Base-by-base conservation (phyloP, 2,329 filamentous ascomycete species). In the Paraphoma chrysanthemicola region DNA sequence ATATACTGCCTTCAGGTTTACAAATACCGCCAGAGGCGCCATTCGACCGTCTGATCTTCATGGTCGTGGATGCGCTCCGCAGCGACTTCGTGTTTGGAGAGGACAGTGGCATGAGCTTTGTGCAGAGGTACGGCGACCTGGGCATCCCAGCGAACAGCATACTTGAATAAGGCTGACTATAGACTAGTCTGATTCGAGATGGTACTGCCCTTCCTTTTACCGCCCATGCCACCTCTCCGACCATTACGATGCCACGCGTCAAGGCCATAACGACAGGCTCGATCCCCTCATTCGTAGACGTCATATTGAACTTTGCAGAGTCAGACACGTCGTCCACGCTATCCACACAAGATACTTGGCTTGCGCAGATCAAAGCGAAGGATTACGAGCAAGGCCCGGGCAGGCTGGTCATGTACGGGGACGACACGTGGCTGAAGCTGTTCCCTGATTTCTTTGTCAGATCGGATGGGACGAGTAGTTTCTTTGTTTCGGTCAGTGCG, bases 221-320 rank as follows among this genome's bases (percentile, higher is more conserved):
- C 31, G 94, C 94, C 33, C 90, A 97, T 83, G 95, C 95, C 16
- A 90, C 92, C n/a, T 93, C 96, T 49, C 95, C 95, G 1, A 99
- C 95, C 7, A 94, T 99, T 59, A 99, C 95, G 16, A 98, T 99
- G 95, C 95, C 95, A 42, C 89, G 94, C 60, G 88, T 99, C 69
- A 99, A 99, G 80, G 93, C 95, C 47, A 93, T 99, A 62, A 99
- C 95, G 0, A 98, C 95, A 1, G 95, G 95, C 59, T 97, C 94
- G 1, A 95, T 97, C n/a, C 95, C 95, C 3, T 98, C 94, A 2
- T 99, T 99, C 76, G 86, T 98, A 57, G 95, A 99, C 76, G 90
- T 97, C 14, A 96, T 99, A 59, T 84, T 99, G 56, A 99, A 98
- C 73, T 92, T 99, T 73, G 92, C 96, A 63, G 95, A 99, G 78